These are phyloP conservation scores for Fusarium sp. DNA, from an alignment of 2,329 filamentous ascomycete species.

Conservation along the genomic window DNA sequence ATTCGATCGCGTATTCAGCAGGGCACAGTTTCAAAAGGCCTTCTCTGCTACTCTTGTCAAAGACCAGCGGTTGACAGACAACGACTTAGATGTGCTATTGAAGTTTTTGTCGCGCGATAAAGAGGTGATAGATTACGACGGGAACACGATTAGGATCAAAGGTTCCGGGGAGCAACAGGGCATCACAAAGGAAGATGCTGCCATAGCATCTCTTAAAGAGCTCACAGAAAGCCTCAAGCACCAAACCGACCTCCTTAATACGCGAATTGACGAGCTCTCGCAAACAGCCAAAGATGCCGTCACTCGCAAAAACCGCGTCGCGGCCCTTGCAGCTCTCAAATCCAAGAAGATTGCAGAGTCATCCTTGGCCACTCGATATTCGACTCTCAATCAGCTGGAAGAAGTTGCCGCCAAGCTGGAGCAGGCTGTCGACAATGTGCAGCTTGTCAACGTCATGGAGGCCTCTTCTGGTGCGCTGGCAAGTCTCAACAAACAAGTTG, in stretches of 20 bases:
- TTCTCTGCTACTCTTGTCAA: constrained; percentile 66
- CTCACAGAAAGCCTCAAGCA: constrained; percentile 80
- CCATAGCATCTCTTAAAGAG: constrained; percentile 85
- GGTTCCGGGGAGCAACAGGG: constrained; percentile 58
- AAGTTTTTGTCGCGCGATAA: constrained; percentile 77
- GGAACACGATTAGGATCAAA: constrained; percentile 80
- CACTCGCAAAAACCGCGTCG: constrained; percentile 75
- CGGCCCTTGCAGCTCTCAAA: constrained; percentile 82
- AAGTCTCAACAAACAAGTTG: constrained; percentile 79
- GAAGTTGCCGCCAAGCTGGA: constrained; percentile 85
- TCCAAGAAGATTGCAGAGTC: constrained; percentile 85
- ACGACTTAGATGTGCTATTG: constrained; percentile 77
- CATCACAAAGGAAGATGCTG: constrained; percentile 82
- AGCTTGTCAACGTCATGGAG: constrained; percentile 86
- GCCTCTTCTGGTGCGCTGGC: constrained; percentile 78
- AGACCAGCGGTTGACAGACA: constrained; percentile 65
- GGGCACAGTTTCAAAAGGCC: constrained; percentile 70
- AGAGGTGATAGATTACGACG: constrained; percentile 68
- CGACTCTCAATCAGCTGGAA: constrained; percentile 84
- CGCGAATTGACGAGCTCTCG: constrained; percentile 74
- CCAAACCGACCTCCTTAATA: constrained; percentile 75
- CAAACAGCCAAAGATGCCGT: constrained; percentile 77
- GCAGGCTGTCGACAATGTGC: constrained; percentile 85
- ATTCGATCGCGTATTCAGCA: constrained; percentile 76
- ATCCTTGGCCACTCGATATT: constrained; percentile 76